Conservation (phyloP, 768 basidiomycete genomes). For the Russula emetica region DNA sequence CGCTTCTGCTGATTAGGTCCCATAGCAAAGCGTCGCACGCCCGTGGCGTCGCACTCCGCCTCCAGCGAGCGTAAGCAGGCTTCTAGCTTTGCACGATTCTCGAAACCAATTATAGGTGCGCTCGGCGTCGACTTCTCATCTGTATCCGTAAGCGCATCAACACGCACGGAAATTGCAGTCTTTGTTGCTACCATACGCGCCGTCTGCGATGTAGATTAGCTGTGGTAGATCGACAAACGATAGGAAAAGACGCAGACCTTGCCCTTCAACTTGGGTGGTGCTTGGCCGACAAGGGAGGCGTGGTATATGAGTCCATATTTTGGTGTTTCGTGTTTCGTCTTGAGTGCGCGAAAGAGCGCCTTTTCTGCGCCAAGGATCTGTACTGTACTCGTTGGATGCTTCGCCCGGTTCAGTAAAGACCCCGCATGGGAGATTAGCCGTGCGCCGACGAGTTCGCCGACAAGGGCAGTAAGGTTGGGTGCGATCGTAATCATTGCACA, state of each 20-base stretch:
- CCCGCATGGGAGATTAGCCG: slow-evolving; percentile 72
- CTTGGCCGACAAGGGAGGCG: slow-evolving; percentile 94
- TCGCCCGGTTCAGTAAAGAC: slow-evolving; percentile 62
- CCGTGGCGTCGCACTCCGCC: slow-evolving; percentile 68
- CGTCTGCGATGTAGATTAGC: slow-evolving; percentile 54
- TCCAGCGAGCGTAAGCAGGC: slow-evolving; percentile 88
- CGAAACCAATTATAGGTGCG: slow-evolving; percentile 85
- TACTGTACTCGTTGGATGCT: slow-evolving; percentile 75
- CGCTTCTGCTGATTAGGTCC: slow-evolving; percentile 63
- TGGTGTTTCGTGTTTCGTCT: slow-evolving; percentile 91
- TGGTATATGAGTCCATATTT: slow-evolving; percentile 99
- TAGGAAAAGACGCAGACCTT: slow-evolving; percentile 50
- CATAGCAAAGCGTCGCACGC: slow-evolving; percentile 61
- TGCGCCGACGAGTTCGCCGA: slow-evolving; percentile 74
- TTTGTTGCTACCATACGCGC: slow-evolving; percentile 99
- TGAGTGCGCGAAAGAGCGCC: slow-evolving; percentile 69
- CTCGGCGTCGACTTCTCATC: slow-evolving; percentile 82
- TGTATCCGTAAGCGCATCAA: slow-evolving; percentile 90
- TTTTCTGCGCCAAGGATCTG: slow-evolving; percentile 77
- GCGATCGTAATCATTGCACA: slow-evolving; percentile 98
- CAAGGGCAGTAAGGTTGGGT: slow-evolving; percentile 87
- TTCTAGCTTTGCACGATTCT: slow-evolving; percentile 93
- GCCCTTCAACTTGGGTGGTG: slow-evolving; percentile 96
- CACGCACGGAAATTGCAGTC: slow-evolving; percentile 93
- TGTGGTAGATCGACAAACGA: neutral